Evolutionary conservation across 495 filamentous ascomycete species (phyloP).

Genomic region (Friedmanniomyces endolithicus): DNA sequence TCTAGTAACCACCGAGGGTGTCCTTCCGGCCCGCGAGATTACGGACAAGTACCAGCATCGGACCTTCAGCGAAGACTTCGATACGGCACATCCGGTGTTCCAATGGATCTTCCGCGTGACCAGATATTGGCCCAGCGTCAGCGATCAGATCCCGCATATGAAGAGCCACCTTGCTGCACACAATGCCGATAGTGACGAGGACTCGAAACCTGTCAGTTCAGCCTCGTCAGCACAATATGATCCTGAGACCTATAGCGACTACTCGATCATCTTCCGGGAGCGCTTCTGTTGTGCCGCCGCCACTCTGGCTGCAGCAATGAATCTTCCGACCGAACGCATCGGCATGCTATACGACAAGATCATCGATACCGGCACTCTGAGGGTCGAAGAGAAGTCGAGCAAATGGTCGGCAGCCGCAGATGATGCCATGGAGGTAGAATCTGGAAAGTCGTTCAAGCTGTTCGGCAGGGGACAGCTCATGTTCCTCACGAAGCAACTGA

Average conservation of each 20-base stretch:
- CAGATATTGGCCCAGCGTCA: constrained; percentile 58
- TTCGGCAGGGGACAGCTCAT: constrained; percentile 61
- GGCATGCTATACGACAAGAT: constrained; percentile 74
- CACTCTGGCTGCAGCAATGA: constrained; percentile 53
- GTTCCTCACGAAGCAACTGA: constrained; percentile 61
- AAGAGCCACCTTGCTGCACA: constrained; percentile 34
- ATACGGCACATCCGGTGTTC: constrained; percentile 65
- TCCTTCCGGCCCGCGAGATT: constrained; percentile 70
- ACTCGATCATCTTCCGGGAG: constrained; percentile 71
- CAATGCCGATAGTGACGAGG: constrained; percentile 12
- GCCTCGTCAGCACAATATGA: constrained; percentile 13
- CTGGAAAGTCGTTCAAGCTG: constrained; percentile 9
- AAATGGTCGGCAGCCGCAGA: constrained; percentile 4
- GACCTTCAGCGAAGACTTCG: constrained; percentile 65
- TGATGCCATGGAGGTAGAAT: constrained; percentile 11
- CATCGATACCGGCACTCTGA: constrained; percentile 45
- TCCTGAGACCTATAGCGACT: constrained; percentile 37
- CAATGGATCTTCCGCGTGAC: constrained; percentile 77
- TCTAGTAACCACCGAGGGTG: constrained; percentile 66
- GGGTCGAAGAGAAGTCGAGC: constrained; percentile 16
- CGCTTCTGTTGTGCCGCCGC: constrained; percentile 72
- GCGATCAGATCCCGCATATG: constrained; percentile 59
- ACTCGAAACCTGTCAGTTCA: constrained; percentile 13
- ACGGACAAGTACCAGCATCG: constrained; percentile 64
- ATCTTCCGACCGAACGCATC: constrained; percentile 47